Evolutionary conservation across 768 basidiomycete genomes (phyloP), one percentile per base, ranked within the genome.

Genomic region (Pleurotus tuber-regium): DNA sequence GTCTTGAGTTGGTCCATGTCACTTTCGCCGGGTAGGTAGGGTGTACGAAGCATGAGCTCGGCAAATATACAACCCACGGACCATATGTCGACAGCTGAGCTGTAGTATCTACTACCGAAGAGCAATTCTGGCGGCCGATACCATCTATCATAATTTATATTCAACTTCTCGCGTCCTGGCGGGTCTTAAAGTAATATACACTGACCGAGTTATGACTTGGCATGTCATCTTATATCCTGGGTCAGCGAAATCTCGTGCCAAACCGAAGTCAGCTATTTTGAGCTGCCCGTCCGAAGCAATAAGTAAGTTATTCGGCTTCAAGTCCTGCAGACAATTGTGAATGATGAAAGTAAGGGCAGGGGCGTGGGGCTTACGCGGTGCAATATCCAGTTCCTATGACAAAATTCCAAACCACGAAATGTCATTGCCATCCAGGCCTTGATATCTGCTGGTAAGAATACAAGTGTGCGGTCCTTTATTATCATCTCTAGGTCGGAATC

Each of bases 401-500:
- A 98, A 66, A 97, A 98, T 68, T 98, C 97, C n/a, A 99, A 76
- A 2, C 97, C 97, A 33, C 94, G 84, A 63, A 98, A 84, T 0
- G 90, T 94, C 97, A 98, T 98, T 9, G 91, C 89, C 83, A 97
- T 92, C 96, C 97, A 99, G 56, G 89, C 87, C 68, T 99, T 99
- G 72, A 98, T 94, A 66, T 99, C 97, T 1, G 91, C 92, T 3
- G 92, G 89, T 26, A 94, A 76, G 66, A 99, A 98, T 19, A 98
- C 89, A 51, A 97, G 83, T 1, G 86, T 78, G 36, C 91, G 80
- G 68, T 99, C 95, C 63, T 92, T 93, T 67, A 99, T 98, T 60
- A 98, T 86, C 67, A 92, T 92, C 70, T 99, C 97, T 26, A 99
- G 77, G 70, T 99, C 97, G 23, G 90, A 94, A 59, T 96, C 91